Base-by-base conservation (phyloP, 2,329 filamentous ascomycete genomes). In the Claviceps quebecensis region DNA sequence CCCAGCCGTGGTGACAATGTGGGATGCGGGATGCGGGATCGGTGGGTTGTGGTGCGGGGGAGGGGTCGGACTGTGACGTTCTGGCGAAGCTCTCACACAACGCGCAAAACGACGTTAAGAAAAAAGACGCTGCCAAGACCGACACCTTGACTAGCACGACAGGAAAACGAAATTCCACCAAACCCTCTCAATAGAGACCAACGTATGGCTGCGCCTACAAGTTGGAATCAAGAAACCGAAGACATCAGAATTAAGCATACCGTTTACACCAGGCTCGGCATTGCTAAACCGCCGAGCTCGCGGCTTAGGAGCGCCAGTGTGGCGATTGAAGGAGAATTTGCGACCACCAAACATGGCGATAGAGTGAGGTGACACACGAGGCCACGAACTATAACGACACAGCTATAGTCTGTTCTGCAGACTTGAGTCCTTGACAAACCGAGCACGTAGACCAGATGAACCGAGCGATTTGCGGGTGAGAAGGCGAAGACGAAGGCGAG, bases 291-390 rank as follows among this genome's bases (percentile, higher is more conserved):
- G 74, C 55, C 79, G 72, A 44, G 66, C 61, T 39, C 67, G 63
- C 41, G 72, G 69, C 61, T 79, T 74, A 54, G 80, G 80, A 41
- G 75, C 73, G 59, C 80, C 80, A 49, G 80, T 81, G 62, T 81
- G 77, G 61, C 78, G 73, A 67, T 83, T 82, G 68, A 83, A 82
- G 56, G 78, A 81, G 66, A 83, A 83, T 63, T 81, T 81, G 68
- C 80, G 77, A 54, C 72, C 73, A 62, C 69, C 67, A 59, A 77
- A 77, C 69, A 76, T 75, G 51, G 59, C 69, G 61, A 49, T 52
- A 2, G 39, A 43, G 14, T 9, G 29, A n/a, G 11, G 17, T 3
- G 6, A 44, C 29, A 11, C 36, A 34, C 1, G 13, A 13, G 14
- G 19, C 29, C 40, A 38, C 37, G n/a, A 34, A 9, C 14, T 23